These are phyloP conservation scores for Trichophyton equinum DNA, from an alignment of 2,329 filamentous ascomycete genomes.

Conservation along the genomic window DNA sequence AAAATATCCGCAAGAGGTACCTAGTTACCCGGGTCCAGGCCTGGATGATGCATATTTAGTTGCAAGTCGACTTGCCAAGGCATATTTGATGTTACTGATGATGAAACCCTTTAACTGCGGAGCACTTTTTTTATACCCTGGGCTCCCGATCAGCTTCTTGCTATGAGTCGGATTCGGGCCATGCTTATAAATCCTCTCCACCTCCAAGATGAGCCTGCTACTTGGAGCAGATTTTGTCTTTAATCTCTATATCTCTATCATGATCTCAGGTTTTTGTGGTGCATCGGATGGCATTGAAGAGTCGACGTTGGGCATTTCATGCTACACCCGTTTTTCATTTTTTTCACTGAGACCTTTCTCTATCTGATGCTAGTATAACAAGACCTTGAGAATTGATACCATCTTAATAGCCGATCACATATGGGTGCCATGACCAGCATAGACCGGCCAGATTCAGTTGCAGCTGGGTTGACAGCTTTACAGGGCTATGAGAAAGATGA, in stretches of 20 bases:
- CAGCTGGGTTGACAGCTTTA: too few relatives aligned
- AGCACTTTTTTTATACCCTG: neutral
- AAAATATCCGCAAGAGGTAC: too few relatives aligned
- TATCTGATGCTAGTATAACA: neutral
- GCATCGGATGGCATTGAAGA: neutral
- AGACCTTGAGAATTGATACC: neutral
- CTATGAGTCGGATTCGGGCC: neutral
- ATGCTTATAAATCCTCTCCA: slow-evolving; percentile 1
- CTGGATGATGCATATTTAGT: too few relatives aligned
- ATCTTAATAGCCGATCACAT: neutral
- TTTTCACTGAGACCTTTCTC: neutral
- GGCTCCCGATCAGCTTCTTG: neutral
- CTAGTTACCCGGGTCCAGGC: too few relatives aligned
- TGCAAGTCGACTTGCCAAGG: neutral
- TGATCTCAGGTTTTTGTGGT: neutral
- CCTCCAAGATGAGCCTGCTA: neutral
- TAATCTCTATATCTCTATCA: neutral
- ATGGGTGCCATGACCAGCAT: neutral
- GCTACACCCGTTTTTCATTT: neutral
- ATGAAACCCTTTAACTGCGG: neutral
- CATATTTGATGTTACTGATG: neutral
- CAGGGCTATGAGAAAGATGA: neutral
- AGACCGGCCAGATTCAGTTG: neutral
- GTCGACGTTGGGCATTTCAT: neutral
- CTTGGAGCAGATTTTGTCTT: neutral